Evolutionary conservation across 2,329 filamentous ascomycete species (phyloP).

Genomic region (Plectosphaerella sp.): DNA sequence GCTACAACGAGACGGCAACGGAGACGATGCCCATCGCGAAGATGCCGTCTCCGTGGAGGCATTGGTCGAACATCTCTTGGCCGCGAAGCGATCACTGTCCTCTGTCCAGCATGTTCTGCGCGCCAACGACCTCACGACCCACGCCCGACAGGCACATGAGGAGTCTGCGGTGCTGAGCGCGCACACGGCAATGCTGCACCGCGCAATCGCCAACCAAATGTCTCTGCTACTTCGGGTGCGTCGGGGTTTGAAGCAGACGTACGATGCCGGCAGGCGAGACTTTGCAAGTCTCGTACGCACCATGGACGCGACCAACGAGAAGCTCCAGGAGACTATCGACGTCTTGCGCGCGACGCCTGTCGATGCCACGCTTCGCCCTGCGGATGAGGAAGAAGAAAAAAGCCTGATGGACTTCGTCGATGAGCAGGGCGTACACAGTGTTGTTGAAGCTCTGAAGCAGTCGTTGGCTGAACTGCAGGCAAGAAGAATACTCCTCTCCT

Average conservation of each 20-base stretch:
- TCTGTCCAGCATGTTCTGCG: constrained; percentile 79
- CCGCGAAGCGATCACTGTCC: constrained; percentile 81
- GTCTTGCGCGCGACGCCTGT: constrained; percentile 61
- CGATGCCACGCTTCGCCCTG: constrained; percentile 57
- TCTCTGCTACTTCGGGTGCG: constrained; percentile 47
- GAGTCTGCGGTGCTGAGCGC: constrained; percentile 71
- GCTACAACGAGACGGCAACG: constrained; percentile 14
- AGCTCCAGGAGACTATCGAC: constrained; percentile 62
- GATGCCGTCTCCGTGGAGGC: constrained; percentile 58
- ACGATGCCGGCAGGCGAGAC: constrained; percentile 54
- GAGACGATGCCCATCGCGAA: constrained; percentile 26
- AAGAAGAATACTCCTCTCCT: constrained; percentile 7
- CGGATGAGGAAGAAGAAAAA: constrained; percentile 48
- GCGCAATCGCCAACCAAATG: constrained; percentile 54
- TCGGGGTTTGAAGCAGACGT: constrained; percentile 47
- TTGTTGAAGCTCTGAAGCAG: constrained; percentile 62
- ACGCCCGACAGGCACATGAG: constrained; percentile 71
- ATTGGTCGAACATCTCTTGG: constrained; percentile 78
- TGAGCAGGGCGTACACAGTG: constrained; percentile 61
- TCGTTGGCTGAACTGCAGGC: constrained; percentile 70
- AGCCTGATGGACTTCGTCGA: constrained; percentile 74
- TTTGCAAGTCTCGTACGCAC: constrained; percentile 58
- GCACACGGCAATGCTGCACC: constrained; percentile 62
- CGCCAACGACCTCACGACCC: constrained; percentile 79
- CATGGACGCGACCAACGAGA: constrained; percentile 62